Percentiles rank a stretch among this genome's conserved stretches.
Conservation (phyloP, 257 asterid genomes). For the Haberlea rhodopensis region DNA sequence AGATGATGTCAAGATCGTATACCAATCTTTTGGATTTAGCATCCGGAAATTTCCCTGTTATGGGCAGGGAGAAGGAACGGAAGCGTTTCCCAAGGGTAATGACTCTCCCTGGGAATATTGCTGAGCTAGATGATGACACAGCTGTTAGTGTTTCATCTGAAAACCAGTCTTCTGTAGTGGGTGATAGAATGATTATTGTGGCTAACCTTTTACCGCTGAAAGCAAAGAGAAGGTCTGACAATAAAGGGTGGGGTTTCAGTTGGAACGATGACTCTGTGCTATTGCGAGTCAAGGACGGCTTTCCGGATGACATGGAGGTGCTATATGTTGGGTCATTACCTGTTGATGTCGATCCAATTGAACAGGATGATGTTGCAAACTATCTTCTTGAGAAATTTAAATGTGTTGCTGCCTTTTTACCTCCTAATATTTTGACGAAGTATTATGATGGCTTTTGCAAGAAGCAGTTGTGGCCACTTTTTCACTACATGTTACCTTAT, state of each 20-base stretch:
- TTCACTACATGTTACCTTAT: conserved; percentile 9
- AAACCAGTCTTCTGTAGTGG: conserved; percentile 1
- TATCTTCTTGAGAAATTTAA: conserved; percentile 2
- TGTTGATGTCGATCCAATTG: conserved; percentile 10
- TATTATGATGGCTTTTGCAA: conserved; percentile 12
- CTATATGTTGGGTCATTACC: conserved; percentile 5
- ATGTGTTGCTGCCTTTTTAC: neutral
- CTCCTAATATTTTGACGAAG: conserved; percentile 1
- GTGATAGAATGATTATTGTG: neutral
- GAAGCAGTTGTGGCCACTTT: conserved; percentile 14
- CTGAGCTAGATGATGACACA: conserved; percentile 5
- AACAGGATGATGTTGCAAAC: conserved; percentile 6
- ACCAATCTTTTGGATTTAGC: conserved; percentile 10
- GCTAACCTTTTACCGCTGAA: neutral
- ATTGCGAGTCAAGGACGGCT: neutral
- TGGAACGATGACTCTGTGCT: conserved; percentile 11
- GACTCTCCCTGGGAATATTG: conserved; percentile 1
- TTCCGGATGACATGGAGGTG: conserved; percentile 10
- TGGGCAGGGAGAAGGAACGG: neutral
- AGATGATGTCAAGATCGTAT: conserved; percentile 9
- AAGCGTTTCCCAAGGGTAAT: conserved; percentile 4
- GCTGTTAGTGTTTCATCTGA: conserved; percentile 7
- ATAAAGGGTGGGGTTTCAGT: conserved; percentile 15
- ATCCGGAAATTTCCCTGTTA: conserved; percentile 3
- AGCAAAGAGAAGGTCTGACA: conserved; percentile 3